Percentiles rank a stretch among this genome's conserved stretches.
phyloP scores from a whole-genome alignment of 139 green algal genomes.

The Chlorella vulgaris region DNA sequence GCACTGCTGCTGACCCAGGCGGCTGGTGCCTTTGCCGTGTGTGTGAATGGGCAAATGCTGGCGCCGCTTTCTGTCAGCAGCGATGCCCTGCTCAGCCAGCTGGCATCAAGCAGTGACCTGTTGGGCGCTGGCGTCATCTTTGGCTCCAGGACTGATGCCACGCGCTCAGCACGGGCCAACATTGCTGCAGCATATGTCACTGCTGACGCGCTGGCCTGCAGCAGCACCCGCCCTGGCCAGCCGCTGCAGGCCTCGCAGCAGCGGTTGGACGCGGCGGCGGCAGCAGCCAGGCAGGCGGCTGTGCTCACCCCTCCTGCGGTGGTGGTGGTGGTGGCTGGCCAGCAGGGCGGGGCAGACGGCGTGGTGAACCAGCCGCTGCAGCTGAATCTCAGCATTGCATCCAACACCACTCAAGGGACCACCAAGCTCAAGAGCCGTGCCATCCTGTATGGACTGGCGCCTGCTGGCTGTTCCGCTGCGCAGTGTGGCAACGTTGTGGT shows the following conservation, averaged over 20 bases:
- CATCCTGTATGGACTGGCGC: conserved; percentile 6
- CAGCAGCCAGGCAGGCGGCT: background rate
- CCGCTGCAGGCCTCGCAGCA: background rate
- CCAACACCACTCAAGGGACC: background rate
- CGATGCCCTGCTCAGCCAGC: background rate
- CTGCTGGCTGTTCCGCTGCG: background rate
- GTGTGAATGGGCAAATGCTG: conserved; percentile 8
- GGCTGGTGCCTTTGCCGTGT: background rate
- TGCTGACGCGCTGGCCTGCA: background rate
- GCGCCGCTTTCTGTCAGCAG: background rate
- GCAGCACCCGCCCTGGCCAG: background rate
- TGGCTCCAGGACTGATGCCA: background rate
- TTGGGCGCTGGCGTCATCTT: conserved; percentile 8
- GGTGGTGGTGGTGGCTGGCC: too few relatives aligned
- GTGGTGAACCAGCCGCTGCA: background rate
- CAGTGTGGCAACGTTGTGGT: conserved; percentile 3
- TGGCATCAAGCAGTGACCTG: background rate
- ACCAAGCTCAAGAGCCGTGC: background rate
- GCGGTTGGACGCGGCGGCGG: background rate
- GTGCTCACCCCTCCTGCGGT: background rate
- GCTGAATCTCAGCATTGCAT: background rate
- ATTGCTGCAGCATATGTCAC: background rate
- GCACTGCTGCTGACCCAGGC: conserved; percentile 3
- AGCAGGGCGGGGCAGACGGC: background rate
- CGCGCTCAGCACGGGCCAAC: background rate